Evolutionary conservation across 1,284 basidiomycete species (phyloP).

Genomic region (Volvariella volvacea): DNA sequence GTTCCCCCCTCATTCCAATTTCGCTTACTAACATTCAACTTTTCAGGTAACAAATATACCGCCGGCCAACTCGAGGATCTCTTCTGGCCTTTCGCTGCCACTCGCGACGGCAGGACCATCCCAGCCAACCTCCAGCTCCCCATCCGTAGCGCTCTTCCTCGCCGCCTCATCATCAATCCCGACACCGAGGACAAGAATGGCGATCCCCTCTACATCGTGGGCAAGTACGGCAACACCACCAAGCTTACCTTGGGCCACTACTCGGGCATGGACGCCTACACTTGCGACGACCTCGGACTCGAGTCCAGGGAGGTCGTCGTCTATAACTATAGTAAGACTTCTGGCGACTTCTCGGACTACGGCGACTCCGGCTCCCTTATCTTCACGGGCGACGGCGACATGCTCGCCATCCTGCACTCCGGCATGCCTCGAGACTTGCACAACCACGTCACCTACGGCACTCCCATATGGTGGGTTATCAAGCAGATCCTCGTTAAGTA

Average conservation of each 20-base stretch:
- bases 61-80: constrained; percentile 15
- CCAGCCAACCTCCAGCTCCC: constrained; percentile 18
- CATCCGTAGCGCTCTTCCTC: constrained; percentile 14
- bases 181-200: constrained; percentile 11
- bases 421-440: constrained; percentile 14
- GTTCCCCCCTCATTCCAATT: constrained; percentile 11
- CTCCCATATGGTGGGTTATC: constrained; percentile 17
- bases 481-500: constrained; percentile 17
- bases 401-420: constrained; percentile 21
- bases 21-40: constrained; percentile 16
- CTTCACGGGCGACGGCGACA: constrained; percentile 18
- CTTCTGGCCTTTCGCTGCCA: constrained; percentile 19
- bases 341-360: constrained; percentile 15
- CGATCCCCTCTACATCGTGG: constrained; percentile 18
- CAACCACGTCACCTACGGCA: constrained; percentile 21
- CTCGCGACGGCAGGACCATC: constrained; percentile 13
- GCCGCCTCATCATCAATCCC: constrained; percentile 12
- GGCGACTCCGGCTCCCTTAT: constrained; percentile 22
- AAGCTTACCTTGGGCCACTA: constrained; percentile 10
- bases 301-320: too few species aligned
- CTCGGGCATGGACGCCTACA: too few species aligned
- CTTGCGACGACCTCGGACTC: too few species aligned
- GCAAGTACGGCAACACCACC: constrained; percentile 18
- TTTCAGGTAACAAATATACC: constrained; percentile 17
- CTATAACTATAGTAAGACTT: too few species aligned